phyloP scores from a whole-genome alignment of 345 rosid species.

The Citrus mangshanensis region DNA sequence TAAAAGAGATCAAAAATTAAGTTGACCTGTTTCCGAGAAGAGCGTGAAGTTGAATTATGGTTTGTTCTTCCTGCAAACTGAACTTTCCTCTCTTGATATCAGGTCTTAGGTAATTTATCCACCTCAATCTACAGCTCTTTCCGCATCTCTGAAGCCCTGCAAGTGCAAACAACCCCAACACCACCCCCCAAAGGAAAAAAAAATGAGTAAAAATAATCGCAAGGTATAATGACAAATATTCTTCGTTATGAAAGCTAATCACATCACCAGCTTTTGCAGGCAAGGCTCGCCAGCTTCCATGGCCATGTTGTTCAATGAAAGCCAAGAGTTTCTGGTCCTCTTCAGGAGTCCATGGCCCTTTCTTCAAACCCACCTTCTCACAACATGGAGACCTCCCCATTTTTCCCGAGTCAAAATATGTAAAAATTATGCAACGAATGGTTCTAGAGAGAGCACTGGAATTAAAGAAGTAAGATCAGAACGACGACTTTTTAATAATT shows the following conservation, averaged over 20 bases:
- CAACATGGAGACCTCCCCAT: constrained; percentile 44
- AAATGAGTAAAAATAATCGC: neutral
- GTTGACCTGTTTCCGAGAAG: constrained; percentile 53
- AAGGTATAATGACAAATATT: neutral
- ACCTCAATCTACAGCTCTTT: constrained; percentile 59
- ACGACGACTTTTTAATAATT: no score
- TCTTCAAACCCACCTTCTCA: constrained; percentile 54
- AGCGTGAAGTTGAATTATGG: constrained; percentile 58
- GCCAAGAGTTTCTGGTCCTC: constrained; percentile 59
- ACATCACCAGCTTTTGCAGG: constrained; percentile 49
- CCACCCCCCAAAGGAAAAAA: no score
- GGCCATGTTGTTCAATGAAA: constrained; percentile 47
- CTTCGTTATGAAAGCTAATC: neutral
- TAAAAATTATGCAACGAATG: neutral
- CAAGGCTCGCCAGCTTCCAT: constrained; percentile 56
- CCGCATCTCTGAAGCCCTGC: constrained; percentile 64
- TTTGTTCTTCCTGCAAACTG: constrained; percentile 50
- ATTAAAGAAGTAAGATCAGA: no score
- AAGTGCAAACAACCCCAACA: neutral
- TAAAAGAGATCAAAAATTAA: neutral
- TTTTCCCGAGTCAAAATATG: neutral
- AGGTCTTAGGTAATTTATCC: constrained; percentile 60
- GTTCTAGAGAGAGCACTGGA: no score
- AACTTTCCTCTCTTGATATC: constrained; percentile 61
- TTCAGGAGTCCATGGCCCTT: constrained; percentile 65